Evolutionary conservation across 2,329 filamentous ascomycete species (phyloP), one percentile per base, ranked within the genome.

Genomic region (Fusarium globosum): DNA sequence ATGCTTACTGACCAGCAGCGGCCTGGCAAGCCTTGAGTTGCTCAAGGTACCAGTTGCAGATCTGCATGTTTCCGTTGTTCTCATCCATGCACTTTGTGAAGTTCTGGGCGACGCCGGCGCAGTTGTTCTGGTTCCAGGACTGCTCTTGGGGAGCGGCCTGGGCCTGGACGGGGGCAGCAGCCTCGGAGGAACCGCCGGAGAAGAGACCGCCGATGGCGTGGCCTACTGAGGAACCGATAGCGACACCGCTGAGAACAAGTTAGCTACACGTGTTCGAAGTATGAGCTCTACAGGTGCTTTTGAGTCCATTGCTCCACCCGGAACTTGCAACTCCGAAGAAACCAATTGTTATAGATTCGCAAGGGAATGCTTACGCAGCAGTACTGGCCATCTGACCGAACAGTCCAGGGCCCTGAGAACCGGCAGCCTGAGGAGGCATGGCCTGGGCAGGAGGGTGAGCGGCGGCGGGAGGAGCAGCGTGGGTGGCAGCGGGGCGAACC

Each of bases 41-140:
- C 83, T 99, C 96, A 79, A 99, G 86, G 84, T 99, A 99, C 95
- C 96, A 99, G 77, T 93, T 93, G 87, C 96, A 99, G 81, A 98
- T 97, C 81, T 93, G 92, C 92, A 99, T 91, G 85, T 96, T 95
- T 77, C 96, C 96, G 81, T 91, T 87, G 84, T 99, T 93, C 81
- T 98, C 94, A 83, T 98, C 95, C 92, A 99, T 93, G 89, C 96
- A 99, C 86, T 92, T 93, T 80, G 94, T 95, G 88, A 99, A 98
- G 85, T 89, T 90, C 84, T 91, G 90, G 61, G 95, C 91, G 78
- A 96, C 94, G 61, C 88, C 90, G 73, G 91, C 90, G 86, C 96
- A 99, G 82, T 93, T 93, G 83, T 85, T 88, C 72, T 78, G 76
- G 80, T 84, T 83, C 80, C 85, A 87, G 83, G 86, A 86, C 83